Evolutionary conservation across 148 eudicot genomes (phyloP), one percentile per base, ranked within the genome.

Genomic region (Polygonum maritimum): DNA sequence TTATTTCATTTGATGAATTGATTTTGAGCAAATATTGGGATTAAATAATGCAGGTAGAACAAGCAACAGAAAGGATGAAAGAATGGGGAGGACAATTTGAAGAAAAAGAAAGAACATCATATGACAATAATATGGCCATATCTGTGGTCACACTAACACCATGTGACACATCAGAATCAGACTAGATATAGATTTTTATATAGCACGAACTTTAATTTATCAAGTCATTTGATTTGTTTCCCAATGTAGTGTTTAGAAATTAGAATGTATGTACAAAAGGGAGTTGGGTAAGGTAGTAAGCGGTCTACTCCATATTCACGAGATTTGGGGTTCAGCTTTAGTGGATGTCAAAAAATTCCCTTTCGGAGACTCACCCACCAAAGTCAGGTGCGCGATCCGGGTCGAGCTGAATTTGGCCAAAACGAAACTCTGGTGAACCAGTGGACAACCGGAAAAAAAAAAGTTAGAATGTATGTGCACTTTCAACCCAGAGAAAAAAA

Each of bases 61-160:
- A 92, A 60, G 92, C 97, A 77, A 81, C 92, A 19, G 87, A 87
- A 21, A 77, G 94, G 70, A 77, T 92, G 83, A 76, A 79, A 11
- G 73, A 55, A 31, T 92, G 94, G 92, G 79, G 86, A 33, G 89
- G 93, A 0, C 77, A 63, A 73, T 60, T 19, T n/a, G 78, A 78
- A 44, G 87, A 80, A 22, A 39, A 76, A 15, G 79, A 18, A 21
- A n/a, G 14, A 49, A 48, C 38, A 7, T 21, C 79, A 22, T 41
- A 16, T 22, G 81, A 79, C 1, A 80, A 79, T 1, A 80, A 79
- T 48, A 40, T 40, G 55, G 76, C 79, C 60, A 72, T 77, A 38
- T 57, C 82, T n/a, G 77, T 85, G 82, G 82, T 77, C 21, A 31
- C 26, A 3, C 63, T 78, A 19, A 48, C 82, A 26, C 38, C 38